Percentiles rank a stretch among this genome's conserved stretches.
These are phyloP conservation scores for Aspergillus brasiliensis DNA, from an alignment of 2,329 filamentous ascomycete species.

Conservation along the genomic window DNA sequence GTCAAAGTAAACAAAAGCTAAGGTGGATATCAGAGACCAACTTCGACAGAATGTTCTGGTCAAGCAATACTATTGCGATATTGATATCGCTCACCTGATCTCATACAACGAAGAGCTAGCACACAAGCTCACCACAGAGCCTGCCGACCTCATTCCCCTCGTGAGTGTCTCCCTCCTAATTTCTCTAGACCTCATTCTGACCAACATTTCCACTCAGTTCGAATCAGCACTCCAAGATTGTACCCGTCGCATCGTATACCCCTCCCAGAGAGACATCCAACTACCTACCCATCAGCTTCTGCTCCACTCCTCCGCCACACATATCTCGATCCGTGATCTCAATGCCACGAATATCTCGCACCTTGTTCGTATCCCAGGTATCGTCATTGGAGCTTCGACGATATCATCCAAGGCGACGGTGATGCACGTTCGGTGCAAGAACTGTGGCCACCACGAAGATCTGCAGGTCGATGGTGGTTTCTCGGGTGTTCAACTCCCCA, in stretches of 20 bases:
- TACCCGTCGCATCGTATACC: constrained; percentile 90
- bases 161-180: constrained; percentile 54
- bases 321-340: constrained; percentile 90
- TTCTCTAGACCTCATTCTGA: neutral
- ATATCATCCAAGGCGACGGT: constrained; percentile 93
- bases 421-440: constrained; percentile 84
- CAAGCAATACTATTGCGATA: constrained; percentile 93
- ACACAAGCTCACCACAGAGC: constrained; percentile 84
- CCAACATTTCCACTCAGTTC: constrained; percentile 61
- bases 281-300: constrained; percentile 93
- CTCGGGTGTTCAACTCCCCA: constrained; percentile 79
- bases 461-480: constrained; percentile 82
- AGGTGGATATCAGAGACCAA: constrained; percentile 70
- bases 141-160: constrained; percentile 87
- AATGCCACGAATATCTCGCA: constrained; percentile 90
- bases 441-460: constrained; percentile 72
- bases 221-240: constrained; percentile 87
- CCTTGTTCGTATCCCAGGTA: constrained; percentile 94
- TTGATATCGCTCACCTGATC: constrained; percentile 94
- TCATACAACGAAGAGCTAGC: constrained; percentile 95
- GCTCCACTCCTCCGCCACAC: constrained; percentile 85
- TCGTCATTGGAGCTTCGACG: constrained; percentile 95
- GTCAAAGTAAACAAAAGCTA: neutral
- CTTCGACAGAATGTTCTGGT: constrained; percentile 91
- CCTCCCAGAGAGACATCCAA: constrained; percentile 65